A percentile compares a stretch with the other conserved stretches of the same genome.
These are phyloP conservation scores for Moricandia arvensis DNA, from an alignment of 345 rosid genomes.

Conservation along the genomic window DNA sequence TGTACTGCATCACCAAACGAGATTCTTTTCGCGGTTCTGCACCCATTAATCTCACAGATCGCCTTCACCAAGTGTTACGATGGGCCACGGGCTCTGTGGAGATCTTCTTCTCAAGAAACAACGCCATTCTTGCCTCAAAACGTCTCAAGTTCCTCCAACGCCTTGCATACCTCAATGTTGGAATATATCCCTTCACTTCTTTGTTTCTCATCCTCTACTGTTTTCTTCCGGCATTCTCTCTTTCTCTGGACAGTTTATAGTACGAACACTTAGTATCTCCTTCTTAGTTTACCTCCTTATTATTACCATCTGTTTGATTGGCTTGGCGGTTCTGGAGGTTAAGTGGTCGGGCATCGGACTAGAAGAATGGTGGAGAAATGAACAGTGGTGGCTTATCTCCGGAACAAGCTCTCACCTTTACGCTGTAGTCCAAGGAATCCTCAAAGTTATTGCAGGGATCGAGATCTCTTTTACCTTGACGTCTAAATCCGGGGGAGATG, in stretches of 20 bases:
- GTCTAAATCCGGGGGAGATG: not conserved
- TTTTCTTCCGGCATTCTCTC: not conserved
- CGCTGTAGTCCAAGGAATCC: not conserved
- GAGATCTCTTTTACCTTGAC: not conserved
- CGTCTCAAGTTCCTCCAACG: slow-evolving; percentile 2
- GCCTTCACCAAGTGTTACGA: not conserved
- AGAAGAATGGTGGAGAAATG: not conserved
- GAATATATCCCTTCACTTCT: not conserved
- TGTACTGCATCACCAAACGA: not conserved
- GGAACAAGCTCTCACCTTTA: not conserved
- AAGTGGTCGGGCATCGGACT: not conserved
- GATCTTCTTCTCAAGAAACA: not conserved
- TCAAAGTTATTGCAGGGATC: not conserved
- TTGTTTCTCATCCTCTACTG: not conserved
- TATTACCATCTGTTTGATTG: not conserved
- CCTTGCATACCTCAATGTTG: not conserved
- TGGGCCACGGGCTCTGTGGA: not conserved
- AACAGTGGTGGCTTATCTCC: not conserved
- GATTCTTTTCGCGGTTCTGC: not conserved
- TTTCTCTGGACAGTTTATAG: not conserved
- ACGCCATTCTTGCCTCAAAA: not conserved
- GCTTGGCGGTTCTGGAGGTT: not conserved
- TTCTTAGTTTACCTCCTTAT: not conserved
- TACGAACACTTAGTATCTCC: not conserved
- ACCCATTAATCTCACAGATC: not conserved